A percentile compares a stretch with the other conserved stretches of the same genome.
phyloP scores from a whole-genome alignment of 2,329 filamentous ascomycete genomes.

The Neurospora crassa region DNA sequence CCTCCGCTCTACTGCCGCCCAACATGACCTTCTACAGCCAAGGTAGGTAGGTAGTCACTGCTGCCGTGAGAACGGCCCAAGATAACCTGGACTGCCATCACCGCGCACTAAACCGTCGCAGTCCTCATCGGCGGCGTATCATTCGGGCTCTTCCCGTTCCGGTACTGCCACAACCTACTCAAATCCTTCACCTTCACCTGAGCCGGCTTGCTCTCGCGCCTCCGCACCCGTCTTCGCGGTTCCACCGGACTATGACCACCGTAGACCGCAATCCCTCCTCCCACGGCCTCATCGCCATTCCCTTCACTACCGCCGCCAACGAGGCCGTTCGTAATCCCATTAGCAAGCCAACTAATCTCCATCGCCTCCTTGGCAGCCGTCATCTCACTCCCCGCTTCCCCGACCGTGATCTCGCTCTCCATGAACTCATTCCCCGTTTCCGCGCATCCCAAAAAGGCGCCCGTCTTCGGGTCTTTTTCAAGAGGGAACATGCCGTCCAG shows the following conservation, averaged over 20 bases:
- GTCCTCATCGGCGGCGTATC: slow-evolving; percentile 30
- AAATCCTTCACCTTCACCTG: slow-evolving; percentile 48
- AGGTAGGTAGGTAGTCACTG: not conserved
- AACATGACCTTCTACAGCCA: not conserved
- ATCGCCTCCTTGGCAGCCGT: slow-evolving; percentile 36
- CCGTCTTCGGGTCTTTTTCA: slow-evolving; percentile 30
- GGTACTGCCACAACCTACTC: slow-evolving; percentile 52
- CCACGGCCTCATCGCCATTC: slow-evolving; percentile 16
- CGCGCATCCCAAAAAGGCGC: slow-evolving; percentile 27
- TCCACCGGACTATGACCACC: slow-evolving; percentile 16
- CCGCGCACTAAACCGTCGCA: slow-evolving; percentile 20
- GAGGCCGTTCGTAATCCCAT: not conserved
- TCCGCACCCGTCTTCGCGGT: slow-evolving; percentile 10
- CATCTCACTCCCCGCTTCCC: slow-evolving; percentile 33
- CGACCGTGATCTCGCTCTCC: slow-evolving; percentile 43
- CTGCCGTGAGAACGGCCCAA: not conserved
- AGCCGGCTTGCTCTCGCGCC: slow-evolving; percentile 16
- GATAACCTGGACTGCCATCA: not conserved
- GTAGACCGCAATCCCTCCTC: slow-evolving; percentile 22
- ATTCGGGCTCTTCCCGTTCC: slow-evolving; percentile 46
- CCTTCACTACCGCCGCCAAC: slow-evolving; percentile 27
- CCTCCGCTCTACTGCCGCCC: not conserved
- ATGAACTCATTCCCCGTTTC: slow-evolving; percentile 44
- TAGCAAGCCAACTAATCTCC: slow-evolving; percentile 34
- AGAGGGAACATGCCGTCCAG: slow-evolving; percentile 53